Evolutionary conservation across 225 moss, liverwort and hornwort species (phyloP).

Genomic region (Straminergon stramineum): DNA sequence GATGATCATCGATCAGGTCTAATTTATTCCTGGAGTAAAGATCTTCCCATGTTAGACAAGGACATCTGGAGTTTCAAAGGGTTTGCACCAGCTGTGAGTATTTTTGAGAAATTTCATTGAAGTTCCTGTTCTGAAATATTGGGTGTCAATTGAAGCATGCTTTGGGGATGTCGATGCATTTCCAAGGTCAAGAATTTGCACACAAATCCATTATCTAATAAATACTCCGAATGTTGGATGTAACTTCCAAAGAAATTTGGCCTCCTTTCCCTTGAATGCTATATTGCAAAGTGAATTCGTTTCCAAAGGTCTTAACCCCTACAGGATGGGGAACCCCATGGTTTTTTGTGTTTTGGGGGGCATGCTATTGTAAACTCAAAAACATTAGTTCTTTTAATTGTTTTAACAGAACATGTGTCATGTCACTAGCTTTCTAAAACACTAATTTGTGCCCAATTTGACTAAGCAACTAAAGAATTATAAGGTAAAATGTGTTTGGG

Average conservation of each 20-base stretch:
- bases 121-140: neutral
- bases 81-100: neutral
- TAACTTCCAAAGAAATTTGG: neutral
- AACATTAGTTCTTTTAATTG: neutral
- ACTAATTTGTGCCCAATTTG: neutral
- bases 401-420: too few species aligned
- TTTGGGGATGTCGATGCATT: neutral
- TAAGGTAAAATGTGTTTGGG: neutral
- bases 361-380: neutral
- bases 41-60: neutral
- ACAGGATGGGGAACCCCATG: neutral
- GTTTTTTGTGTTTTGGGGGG: too few species aligned
- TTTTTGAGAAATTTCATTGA: neutral
- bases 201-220: neutral
- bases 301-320: neutral
- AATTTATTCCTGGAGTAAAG: neutral
- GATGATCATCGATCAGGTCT: conserved; percentile 1
- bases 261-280: neutral
- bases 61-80: neutral
- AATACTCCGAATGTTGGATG: neutral
- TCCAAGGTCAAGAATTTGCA: neutral
- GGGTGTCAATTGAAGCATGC: neutral
- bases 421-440: neutral
- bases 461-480: neutral
- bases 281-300: neutral